Percentiles rank a stretch among this genome's conserved stretches.
These are phyloP conservation scores for Brassica cretica DNA, from an alignment of 345 rosid genomes.

Conservation along the genomic window DNA sequence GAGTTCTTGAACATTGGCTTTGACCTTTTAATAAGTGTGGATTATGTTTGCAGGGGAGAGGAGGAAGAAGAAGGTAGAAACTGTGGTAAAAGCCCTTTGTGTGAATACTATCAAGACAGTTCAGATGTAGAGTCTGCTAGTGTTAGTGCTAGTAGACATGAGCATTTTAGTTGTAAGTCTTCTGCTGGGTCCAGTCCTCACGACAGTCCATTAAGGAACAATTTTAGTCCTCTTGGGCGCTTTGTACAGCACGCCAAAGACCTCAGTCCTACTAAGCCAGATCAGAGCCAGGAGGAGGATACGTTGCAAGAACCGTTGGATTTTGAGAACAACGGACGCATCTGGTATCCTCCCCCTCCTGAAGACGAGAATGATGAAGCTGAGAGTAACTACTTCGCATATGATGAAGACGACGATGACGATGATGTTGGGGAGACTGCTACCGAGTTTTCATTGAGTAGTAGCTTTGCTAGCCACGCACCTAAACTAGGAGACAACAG, in stretches of 20 bases:
- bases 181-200: slow-evolving; percentile 80
- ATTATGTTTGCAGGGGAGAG: slow-evolving; percentile 57
- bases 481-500: slow-evolving; percentile 57
- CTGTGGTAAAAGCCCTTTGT: slow-evolving; percentile 61
- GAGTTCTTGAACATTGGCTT: too few species aligned
- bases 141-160: slow-evolving; percentile 69
- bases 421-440: slow-evolving; percentile 81
- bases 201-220: slow-evolving; percentile 84
- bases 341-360: slow-evolving; percentile 94
- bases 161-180: slow-evolving; percentile 66
- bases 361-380: slow-evolving; percentile 82
- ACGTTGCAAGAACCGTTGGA: slow-evolving; percentile 60
- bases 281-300: slow-evolving; percentile 37
- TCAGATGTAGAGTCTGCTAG: slow-evolving; percentile 80
- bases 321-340: slow-evolving; percentile 75
- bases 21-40: not conserved
- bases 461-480: slow-evolving; percentile 67
- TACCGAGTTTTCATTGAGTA: slow-evolving; percentile 66
- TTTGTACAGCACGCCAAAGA: slow-evolving; percentile 71
- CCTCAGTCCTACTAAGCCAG: slow-evolving; percentile 65
- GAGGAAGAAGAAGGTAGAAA: slow-evolving; percentile 68
- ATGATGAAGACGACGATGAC: slow-evolving; percentile 67
- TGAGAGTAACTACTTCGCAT: slow-evolving; percentile 64
- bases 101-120: slow-evolving; percentile 63
- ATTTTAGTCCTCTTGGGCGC: slow-evolving; percentile 78